Conservation (phyloP, 2,329 filamentous ascomycete species). For the Trichophyton schoenleinii region DNA sequence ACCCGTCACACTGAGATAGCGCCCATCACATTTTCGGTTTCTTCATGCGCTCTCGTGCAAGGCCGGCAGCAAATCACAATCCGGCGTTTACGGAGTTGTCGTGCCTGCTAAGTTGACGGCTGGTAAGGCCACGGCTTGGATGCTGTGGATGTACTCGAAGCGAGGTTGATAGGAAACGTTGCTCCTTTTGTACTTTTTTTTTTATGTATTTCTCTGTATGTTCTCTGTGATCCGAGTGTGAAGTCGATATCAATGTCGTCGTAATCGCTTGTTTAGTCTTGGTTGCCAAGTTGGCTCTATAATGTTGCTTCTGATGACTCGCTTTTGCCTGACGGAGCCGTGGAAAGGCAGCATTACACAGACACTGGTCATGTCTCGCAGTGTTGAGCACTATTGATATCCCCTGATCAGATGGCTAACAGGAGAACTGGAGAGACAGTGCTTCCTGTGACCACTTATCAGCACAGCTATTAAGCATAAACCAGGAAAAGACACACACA, state of each 20-base stretch:
- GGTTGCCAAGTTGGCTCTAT: background rate
- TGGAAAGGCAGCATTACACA: background rate
- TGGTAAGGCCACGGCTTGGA: background rate
- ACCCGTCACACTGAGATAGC: background rate
- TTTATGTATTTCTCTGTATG: too few relatives aligned
- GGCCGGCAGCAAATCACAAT: background rate
- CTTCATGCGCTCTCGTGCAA: background rate
- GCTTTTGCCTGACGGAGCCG: background rate
- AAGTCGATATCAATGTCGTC: background rate
- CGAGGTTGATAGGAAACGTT: background rate
- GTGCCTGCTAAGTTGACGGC: background rate
- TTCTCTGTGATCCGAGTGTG: background rate
- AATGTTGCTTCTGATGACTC: background rate
- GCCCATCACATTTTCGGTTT: slow-evolving; percentile 2
- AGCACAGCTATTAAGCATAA: too few relatives aligned
- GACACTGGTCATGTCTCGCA: background rate
- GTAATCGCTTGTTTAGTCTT: background rate
- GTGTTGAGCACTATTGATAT: background rate
- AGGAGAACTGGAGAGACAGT: too few relatives aligned
- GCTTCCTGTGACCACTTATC: too few relatives aligned
- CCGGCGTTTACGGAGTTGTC: background rate
- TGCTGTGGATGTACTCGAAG: background rate
- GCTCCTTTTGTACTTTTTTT: background rate
- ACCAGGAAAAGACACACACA: too few relatives aligned
- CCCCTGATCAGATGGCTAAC: background rate